Base-by-base conservation (phyloP, 148 eudicot genomes). In the Silene uniflora region DNA sequence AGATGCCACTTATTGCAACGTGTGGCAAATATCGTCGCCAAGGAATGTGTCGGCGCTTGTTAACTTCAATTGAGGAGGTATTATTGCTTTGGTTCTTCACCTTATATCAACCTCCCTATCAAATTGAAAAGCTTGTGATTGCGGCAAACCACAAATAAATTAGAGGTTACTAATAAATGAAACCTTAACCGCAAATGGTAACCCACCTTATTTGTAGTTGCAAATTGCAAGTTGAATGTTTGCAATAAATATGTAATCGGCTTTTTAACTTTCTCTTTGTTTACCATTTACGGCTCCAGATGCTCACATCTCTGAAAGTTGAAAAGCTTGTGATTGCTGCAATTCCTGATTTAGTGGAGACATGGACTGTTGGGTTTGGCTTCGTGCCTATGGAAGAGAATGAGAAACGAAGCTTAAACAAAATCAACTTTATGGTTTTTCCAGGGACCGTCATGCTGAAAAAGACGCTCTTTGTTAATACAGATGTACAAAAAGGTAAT, bases 1-100 rank as follows among this genome's bases (percentile, higher is more conserved):
- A 95, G 81, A 80, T 95, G 96, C 98, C 98, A 69, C 93, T 95
- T 35, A 85, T 95, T 64, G 98, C 97, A 79, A 95, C 98, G 75
- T 92, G 98, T 75, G 87, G 98, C 79, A 89, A 85, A 81, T 85
- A 82, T 60, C 87, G 98, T 29, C 98, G 98, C 73, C 91, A 88
- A 80, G 98, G 97, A 77, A 87, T 95, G 98, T 95, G 98, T 70
- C 86, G 96, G 56, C 91, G 89, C 27, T 84, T 95, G 32, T 75
- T 95, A 73, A 85, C 76, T 88, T 78, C 87, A 17, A 83, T 95
- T 32, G 93, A 92, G 85, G 82, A 89, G 97, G 98, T 93, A 86
- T 74, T 49, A 67, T 62, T 62, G 23, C 39, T 62, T 62, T 62
- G 67, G n/a, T 10, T 62, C 14, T 56, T 61, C 25, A 14, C 55